phyloP scores from a whole-genome alignment of 345 rosid genomes.

The Luvunga scandens region DNA sequence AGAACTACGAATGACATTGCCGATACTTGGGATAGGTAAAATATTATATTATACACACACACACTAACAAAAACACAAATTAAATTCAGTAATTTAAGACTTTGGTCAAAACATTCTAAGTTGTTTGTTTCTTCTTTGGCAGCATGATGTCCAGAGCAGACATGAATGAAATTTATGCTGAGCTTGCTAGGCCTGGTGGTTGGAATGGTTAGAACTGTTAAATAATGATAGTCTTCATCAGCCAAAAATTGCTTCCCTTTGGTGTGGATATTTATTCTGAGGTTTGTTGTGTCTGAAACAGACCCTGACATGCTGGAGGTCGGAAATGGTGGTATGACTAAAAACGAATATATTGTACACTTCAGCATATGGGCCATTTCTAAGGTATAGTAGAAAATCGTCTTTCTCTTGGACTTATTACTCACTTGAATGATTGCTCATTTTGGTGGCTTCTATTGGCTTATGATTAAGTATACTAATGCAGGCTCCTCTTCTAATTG shows the following conservation, averaged over 20 bases:
- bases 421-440: not conserved
- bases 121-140: conserved; percentile 18
- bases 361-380: conserved; percentile 95
- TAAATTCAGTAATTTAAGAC: not conserved
- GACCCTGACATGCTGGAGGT: conserved; percentile 99
- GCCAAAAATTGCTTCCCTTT: not conserved
- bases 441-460: not conserved
- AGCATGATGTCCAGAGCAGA: conserved; percentile 79
- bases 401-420: not conserved
- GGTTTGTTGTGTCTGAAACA: conserved; percentile 14
- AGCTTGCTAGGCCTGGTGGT: conserved; percentile 82
- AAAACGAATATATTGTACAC: conserved; percentile 78
- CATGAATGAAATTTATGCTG: conserved; percentile 73
- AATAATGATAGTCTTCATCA: not conserved
- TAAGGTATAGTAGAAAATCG: conserved; percentile 43
- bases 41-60: too few species aligned
- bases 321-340: conserved; percentile 96
- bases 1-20: conserved; percentile 81
- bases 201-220: conserved; percentile 51
- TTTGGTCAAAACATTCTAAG: not conserved
- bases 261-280: not conserved
- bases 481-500: conserved; percentile 76
- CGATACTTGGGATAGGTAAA: conserved; percentile 73
- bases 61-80: not conserved
- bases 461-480: not conserved